Percentiles rank a stretch among this genome's conserved stretches.
Evolutionary conservation across 306 rosid species (phyloP).

Genomic region (Myrica gale): DNA sequence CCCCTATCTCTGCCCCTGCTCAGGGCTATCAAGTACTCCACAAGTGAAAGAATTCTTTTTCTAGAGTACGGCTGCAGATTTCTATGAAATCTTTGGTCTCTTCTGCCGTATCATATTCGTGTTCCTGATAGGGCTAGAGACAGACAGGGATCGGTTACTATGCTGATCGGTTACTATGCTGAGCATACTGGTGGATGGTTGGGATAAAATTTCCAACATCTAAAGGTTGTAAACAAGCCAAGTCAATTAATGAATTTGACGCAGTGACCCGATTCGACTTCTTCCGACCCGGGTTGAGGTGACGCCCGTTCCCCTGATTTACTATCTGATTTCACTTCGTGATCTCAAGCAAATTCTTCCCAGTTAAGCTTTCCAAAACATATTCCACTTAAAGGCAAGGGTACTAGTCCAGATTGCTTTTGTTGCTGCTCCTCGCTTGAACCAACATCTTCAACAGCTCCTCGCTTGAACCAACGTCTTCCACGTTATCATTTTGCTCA

Average conservation of each 20-base stretch:
- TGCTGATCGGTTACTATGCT: too few relatives aligned
- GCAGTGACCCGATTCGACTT: too few relatives aligned
- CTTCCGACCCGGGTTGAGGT: too few relatives aligned
- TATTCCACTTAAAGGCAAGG: too few relatives aligned
- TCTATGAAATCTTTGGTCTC: slow-evolving; percentile 81
- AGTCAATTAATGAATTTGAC: too few relatives aligned
- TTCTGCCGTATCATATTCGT: slow-evolving; percentile 77
- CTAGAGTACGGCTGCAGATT: slow-evolving; percentile 62
- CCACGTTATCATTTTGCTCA: background rate
- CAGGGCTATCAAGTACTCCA: slow-evolving; percentile 55
- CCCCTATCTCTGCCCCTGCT: too few relatives aligned
- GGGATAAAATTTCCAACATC: too few relatives aligned
- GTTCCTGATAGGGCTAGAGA: slow-evolving; percentile 79
- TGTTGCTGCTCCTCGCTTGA: background rate
- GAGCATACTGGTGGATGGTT: too few relatives aligned
- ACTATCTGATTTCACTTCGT: background rate
- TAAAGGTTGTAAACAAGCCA: too few relatives aligned
- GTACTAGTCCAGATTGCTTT: background rate
- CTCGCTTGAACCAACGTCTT: background rate
- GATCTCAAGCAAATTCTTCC: background rate
- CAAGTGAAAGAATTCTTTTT: slow-evolving; percentile 43
- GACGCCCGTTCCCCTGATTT: too few relatives aligned
- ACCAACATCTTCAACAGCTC: background rate
- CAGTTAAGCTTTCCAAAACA: too few relatives aligned
- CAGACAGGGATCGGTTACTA: too few relatives aligned